Conservation (phyloP, 176 grass and related monocot species). For the Triticum aestivum region IWGSC_CS_RefSeq_v2.1 NC_057808.1:25767113-25767612, state of each 20-base stretch:
- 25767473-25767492: neutral
- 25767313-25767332: neutral
- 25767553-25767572: no score
- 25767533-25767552: no score
- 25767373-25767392: neutral
- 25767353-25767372: neutral
- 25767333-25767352: neutral
- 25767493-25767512: neutral
- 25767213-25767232: no score
- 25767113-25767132: no score
- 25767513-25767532: neutral
- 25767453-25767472: neutral
- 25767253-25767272: neutral
- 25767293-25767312: neutral
- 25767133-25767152: no score
- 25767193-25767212: no score
- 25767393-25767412: neutral
- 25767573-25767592: no score
- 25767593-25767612: no score
- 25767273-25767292: neutral
- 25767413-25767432: no score
- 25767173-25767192: no score
- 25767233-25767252: neutral
- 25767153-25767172: no score
- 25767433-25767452: neutral